phyloP scores from a whole-genome alignment of 2,329 filamentous ascomycete species.

The Fusarium sp. region DNA sequence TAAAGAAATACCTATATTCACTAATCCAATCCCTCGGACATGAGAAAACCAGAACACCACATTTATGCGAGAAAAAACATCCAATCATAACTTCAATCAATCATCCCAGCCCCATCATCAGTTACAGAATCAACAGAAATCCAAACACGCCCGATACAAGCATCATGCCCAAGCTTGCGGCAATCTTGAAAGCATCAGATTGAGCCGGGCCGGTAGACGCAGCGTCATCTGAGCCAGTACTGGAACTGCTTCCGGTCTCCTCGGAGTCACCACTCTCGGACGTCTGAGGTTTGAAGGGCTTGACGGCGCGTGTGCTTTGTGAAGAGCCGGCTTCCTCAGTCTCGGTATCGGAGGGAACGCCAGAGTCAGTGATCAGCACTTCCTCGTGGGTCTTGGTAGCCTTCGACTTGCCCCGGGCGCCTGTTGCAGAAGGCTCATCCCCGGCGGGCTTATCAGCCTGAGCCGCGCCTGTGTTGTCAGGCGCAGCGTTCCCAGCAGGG shows the following conservation, averaged over 20 bases:
- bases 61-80: not conserved
- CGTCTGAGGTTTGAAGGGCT: conserved; percentile 24
- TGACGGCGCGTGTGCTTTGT: conserved; percentile 10
- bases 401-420: not conserved
- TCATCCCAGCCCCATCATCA: not conserved
- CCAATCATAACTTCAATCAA: not conserved
- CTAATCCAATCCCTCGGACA: not conserved
- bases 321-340: not conserved
- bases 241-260: conserved; percentile 5
- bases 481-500: not conserved
- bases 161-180: conserved; percentile 9
- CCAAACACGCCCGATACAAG: conserved; percentile 30
- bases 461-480: conserved; percentile 1
- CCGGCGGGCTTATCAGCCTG: not conserved
- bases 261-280: not conserved
- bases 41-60: not conserved
- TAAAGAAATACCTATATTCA: not conserved
- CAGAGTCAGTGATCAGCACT: conserved; percentile 22
- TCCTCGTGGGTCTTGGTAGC: not conserved
- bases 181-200: conserved; percentile 10
- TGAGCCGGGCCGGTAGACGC: conserved; percentile 1
- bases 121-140: conserved; percentile 21
- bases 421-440: not conserved
- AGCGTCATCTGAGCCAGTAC: not conserved
- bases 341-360: not conserved